Conservation (phyloP, 495 filamentous ascomycete species). For the Massariosphaeria phaeospora region DNA sequence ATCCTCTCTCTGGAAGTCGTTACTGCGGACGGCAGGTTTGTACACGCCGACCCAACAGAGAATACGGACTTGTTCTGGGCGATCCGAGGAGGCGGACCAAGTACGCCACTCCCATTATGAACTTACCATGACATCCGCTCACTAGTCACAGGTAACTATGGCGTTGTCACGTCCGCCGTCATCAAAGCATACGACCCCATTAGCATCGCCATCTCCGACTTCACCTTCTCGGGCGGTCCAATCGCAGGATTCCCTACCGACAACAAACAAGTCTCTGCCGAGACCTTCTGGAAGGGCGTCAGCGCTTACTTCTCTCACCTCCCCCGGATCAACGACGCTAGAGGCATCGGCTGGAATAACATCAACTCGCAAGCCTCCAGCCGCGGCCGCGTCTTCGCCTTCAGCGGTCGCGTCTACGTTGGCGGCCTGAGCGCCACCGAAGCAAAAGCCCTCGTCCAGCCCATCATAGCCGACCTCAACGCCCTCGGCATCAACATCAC, state of each 20-base stretch:
- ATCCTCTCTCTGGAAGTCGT: constrained; percentile 25
- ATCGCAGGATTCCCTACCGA: background rate
- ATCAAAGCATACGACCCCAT: constrained; percentile 20
- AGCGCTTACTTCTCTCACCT: constrained; percentile 17
- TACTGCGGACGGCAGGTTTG: constrained; percentile 26
- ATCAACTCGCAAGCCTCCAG: constrained; percentile 8
- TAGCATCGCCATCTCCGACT: background rate
- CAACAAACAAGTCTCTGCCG: background rate
- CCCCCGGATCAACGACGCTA: constrained; percentile 5
- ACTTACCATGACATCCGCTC: background rate
- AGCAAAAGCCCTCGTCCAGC: constrained; percentile 11
- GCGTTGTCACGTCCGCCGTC: constrained; percentile 25
- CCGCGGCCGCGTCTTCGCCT: constrained; percentile 1
- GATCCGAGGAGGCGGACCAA: constrained; percentile 23
- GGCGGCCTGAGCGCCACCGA: constrained; percentile 1
- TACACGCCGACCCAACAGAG: constrained; percentile 20
- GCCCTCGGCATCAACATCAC: constrained; percentile 18
- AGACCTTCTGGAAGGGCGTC: constrained; percentile 20
- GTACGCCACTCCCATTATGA: constrained; percentile 2
- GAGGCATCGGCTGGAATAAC: constrained; percentile 22
- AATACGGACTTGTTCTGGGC: constrained; percentile 30
- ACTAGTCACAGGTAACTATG: constrained; percentile 21
- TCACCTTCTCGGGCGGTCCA: background rate
- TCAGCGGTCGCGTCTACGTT: constrained; percentile 3
- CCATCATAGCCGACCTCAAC: constrained; percentile 13